These are phyloP conservation scores for Umbelopsis sp. DNA, from an alignment of 192 early-diverging fungal genomes.

Conservation along the genomic window DNA sequence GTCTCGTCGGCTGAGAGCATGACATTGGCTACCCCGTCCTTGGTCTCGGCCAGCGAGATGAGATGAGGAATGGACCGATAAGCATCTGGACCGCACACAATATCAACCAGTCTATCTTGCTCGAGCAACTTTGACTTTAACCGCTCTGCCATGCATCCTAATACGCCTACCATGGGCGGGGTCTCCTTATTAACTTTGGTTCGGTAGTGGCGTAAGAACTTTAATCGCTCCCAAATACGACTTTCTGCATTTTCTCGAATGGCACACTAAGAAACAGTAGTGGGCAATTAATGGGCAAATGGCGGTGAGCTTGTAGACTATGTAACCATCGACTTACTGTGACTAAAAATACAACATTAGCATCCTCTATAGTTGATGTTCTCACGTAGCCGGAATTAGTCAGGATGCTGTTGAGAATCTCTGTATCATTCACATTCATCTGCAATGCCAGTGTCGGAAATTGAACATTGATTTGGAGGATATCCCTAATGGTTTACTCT, in stretches of 20 bases:
- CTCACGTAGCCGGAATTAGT: constrained; percentile 66
- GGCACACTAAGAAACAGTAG: constrained; percentile 49
- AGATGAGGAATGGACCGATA: constrained; percentile 76
- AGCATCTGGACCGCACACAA: constrained; percentile 78
- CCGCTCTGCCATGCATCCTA: constrained; percentile 82
- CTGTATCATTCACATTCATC: constrained; percentile 83
- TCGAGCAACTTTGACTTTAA: constrained; percentile 73
- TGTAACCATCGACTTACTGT: constrained; percentile 40
- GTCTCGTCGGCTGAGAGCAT: constrained; percentile 82
- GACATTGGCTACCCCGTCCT: constrained; percentile 73
- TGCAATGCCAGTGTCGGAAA: constrained; percentile 1
- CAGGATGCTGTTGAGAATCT: constrained; percentile 76
- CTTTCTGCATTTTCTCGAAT: constrained; percentile 79
- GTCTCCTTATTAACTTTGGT: constrained; percentile 54
- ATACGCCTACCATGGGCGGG: constrained; percentile 72
- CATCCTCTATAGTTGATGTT: constrained; percentile 53
- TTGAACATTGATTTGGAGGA: not conserved
- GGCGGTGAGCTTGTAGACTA: too few species aligned
- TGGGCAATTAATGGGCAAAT: not conserved
- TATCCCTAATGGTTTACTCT: not conserved
- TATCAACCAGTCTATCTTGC: constrained; percentile 67
- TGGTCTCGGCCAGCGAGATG: constrained; percentile 63
- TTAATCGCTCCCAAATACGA: constrained; percentile 69
- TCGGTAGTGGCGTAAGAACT: constrained; percentile 56
- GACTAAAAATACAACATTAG: constrained; percentile 73